Evolutionary conservation across 768 basidiomycete genomes (phyloP), one percentile per base, ranked within the genome.

Genomic region (Calocybe indica): DNA sequence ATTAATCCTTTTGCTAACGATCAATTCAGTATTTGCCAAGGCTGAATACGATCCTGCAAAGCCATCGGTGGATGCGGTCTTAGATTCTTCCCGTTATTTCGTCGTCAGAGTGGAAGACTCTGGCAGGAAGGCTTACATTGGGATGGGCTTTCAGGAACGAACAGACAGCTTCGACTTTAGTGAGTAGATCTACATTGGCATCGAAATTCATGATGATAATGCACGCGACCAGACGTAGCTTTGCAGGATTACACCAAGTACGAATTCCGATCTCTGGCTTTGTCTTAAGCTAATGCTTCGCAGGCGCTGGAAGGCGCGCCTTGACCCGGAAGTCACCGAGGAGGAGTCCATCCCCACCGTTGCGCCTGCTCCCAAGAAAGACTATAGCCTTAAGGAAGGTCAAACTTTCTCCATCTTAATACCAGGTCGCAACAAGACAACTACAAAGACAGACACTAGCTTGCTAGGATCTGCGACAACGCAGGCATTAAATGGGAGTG

Each of bases 61-160:
- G 49, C 89, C 91, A 5, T 83, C 79, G 29, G 89, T 97, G n/a
- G 93, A 97, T 55, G 87, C 90, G n/a, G 92, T 94, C 11, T 74
- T 96, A 28, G 93, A 97, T 63, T 94, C 92, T 1, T 94, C 92
- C 8, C 82, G 93, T 41, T 97, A 97, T 62, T 97, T 97, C 60
- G 93, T 95, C 11, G 72, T 96, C 37, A 78, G 91, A 46, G 87
- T 96, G 2, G 93, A 96, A 62, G 92, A 94, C 56, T 74, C 72
- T 11, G 91, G 91, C 14, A 83, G 78, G 63, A 87, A 89, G 62
- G 93, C 94, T 1, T 93, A 91, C 59, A 91, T 97, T 48, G 93
- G 93, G 5, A 85, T 96, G 78, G 93, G 93, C 11, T 97, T 93
- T 62, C 77, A 78, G 14, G 92, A 94, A 61, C 78, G 92, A 15